Evolutionary conservation across 768 basidiomycete species (phyloP).

Genomic region (Phlegmacium glaucopus): DNA sequence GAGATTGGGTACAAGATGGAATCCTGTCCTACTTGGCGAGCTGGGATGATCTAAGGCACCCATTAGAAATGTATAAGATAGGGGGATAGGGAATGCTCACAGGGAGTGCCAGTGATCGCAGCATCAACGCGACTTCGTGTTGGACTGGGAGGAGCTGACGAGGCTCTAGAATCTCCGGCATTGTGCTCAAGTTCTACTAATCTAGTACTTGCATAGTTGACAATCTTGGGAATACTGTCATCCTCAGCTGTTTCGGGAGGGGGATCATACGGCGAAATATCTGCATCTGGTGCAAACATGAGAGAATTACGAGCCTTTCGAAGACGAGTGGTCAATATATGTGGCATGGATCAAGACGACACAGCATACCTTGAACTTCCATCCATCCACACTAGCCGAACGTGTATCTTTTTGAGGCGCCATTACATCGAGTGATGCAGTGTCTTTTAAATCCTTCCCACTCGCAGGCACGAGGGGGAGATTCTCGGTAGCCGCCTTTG

Average conservation of each 20-base stretch:
- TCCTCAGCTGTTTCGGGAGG: slow-evolving; percentile 27
- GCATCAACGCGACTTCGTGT: slow-evolving; percentile 88
- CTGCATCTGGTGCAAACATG: slow-evolving; percentile 94
- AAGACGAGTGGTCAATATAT: neutral
- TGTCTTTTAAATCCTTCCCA: slow-evolving; percentile 24
- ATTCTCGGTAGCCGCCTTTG: slow-evolving; percentile 18
- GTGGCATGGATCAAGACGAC: neutral
- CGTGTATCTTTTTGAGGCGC: slow-evolving; percentile 75
- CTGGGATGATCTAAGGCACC: slow-evolving; percentile 53
- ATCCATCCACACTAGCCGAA: slow-evolving; percentile 70
- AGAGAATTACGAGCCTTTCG: slow-evolving; percentile 85
- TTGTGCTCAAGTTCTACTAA: slow-evolving; percentile 67
- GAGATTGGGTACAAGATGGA: slow-evolving; percentile 77
- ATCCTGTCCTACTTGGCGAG: slow-evolving; percentile 52
- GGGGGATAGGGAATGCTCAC: slow-evolving; percentile 42
- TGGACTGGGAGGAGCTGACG: slow-evolving; percentile 78
- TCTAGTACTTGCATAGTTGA: slow-evolving; percentile 81
- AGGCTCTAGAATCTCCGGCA: slow-evolving; percentile 33
- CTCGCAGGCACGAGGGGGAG: slow-evolving; percentile 20
- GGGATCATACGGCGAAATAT: slow-evolving; percentile 71
- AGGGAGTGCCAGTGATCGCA: slow-evolving; percentile 90
- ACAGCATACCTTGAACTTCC: slow-evolving; percentile 69
- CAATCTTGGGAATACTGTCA: slow-evolving; percentile 48
- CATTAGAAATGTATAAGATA: slow-evolving; percentile 2
- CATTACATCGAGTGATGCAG: slow-evolving; percentile 63